Conservation (phyloP, 2,329 filamentous ascomycete genomes). For the Myotisia sp. region DNA sequence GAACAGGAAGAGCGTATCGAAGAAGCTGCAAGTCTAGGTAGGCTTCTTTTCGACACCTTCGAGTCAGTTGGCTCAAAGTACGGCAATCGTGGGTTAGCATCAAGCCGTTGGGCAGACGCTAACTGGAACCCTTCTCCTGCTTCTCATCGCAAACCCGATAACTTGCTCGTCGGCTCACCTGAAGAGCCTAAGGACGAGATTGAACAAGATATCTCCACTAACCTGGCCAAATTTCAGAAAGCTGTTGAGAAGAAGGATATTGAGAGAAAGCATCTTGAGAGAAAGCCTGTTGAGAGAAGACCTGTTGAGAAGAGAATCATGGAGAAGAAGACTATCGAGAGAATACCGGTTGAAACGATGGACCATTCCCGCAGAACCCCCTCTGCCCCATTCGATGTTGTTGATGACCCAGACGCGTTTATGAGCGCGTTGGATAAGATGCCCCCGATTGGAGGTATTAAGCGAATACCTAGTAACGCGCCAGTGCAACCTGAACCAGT, state of each 20-base stretch:
- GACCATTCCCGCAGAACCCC: constrained; percentile 1
- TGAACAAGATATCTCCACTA: too few species aligned
- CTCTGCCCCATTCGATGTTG: not conserved
- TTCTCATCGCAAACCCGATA: too few species aligned
- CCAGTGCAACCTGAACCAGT: too few species aligned
- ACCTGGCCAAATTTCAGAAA: too few species aligned
- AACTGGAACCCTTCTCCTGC: too few species aligned
- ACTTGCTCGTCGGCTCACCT: too few species aligned
- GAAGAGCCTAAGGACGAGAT: too few species aligned
- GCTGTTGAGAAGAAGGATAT: too few species aligned
- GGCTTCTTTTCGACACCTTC: constrained; percentile 8
- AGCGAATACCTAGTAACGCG: too few species aligned
- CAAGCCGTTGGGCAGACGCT: constrained; percentile 10
- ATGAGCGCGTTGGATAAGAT: constrained; percentile 1
- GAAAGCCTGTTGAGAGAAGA: too few species aligned
- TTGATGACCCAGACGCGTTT: constrained; percentile 3
- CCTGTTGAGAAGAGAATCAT: not conserved
- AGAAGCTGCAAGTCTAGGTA: constrained; percentile 2
- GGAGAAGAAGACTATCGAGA: not conserved
- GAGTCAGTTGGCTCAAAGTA: constrained; percentile 8
- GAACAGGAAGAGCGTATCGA: constrained; percentile 3
- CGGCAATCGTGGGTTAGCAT: constrained; percentile 7
- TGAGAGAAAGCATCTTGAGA: too few species aligned
- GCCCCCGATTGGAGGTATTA: too few species aligned
- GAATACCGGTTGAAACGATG: not conserved